These are phyloP conservation scores for Vitis hybrid DNA, from an alignment of 177 flowering plant species.

Conservation along the genomic window DNA sequence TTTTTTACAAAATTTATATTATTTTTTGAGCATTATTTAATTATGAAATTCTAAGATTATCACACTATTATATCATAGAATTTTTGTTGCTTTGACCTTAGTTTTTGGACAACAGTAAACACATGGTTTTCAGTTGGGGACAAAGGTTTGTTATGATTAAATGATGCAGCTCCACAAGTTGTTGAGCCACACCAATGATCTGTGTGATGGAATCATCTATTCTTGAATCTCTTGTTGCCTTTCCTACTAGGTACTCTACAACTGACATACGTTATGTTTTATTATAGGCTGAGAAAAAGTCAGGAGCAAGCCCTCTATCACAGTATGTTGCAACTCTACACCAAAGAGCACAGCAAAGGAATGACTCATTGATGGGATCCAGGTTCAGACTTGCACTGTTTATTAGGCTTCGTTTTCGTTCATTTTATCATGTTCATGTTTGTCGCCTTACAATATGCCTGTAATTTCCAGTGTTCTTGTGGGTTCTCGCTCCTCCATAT, in stretches of 20 bases:
- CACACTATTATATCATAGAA: no score
- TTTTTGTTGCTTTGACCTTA: no score
- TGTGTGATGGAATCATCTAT: no score
- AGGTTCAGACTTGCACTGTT: conserved; percentile 37
- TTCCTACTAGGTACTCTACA: not conserved
- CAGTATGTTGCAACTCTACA: conserved; percentile 52
- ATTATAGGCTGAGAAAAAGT: conserved; percentile 64
- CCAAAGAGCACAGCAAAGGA: conserved; percentile 65
- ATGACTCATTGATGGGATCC: conserved; percentile 61
- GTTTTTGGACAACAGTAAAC: no score
- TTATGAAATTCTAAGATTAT: no score
- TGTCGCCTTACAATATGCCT: not conserved
- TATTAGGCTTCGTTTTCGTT: not conserved
- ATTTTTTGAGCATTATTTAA: no score
- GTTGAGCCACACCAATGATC: no score
- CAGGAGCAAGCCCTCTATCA: conserved; percentile 67
- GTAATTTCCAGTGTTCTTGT: conserved; percentile 64
- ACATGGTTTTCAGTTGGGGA: no score
- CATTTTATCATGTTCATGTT: not conserved
- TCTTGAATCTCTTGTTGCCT: not conserved
- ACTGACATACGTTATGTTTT: not conserved
- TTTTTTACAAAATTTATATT: no score
- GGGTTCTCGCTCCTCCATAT: conserved; percentile 62
- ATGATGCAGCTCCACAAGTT: no score
- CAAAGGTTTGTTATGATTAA: no score